Evolutionary conservation across 2,329 filamentous ascomycete genomes (phyloP).

Genomic region (Sporothrix pseudoabietina): DNA sequence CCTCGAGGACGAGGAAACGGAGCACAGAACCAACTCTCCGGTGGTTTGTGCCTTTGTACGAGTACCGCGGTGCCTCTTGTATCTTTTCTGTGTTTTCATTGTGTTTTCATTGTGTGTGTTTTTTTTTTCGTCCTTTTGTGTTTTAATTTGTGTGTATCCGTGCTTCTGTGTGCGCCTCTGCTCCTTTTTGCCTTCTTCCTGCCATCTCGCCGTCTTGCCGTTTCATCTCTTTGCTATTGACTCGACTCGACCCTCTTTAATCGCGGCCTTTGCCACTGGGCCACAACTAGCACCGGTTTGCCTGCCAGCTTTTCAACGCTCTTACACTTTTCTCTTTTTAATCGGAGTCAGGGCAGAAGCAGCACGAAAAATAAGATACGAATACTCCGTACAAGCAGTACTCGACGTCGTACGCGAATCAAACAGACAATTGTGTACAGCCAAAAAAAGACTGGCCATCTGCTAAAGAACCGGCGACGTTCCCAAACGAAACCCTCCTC

Average conservation of each 20-base stretch:
- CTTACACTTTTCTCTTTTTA: conserved; percentile 16
- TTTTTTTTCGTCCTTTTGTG: not conserved
- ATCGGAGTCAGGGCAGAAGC: not conserved
- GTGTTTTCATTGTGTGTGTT: not conserved
- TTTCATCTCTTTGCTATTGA: not conserved
- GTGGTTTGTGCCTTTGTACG: not conserved
- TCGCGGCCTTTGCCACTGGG: conserved; percentile 17
- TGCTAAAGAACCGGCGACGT: not conserved
- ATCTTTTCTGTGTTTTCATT: not conserved
- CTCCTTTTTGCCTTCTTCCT: not conserved
- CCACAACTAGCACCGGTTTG: not conserved
- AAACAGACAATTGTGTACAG: not conserved
- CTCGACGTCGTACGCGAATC: not conserved
- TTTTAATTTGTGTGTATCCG: not conserved
- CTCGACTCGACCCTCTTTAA: conserved; percentile 14
- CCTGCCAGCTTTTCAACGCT: not conserved
- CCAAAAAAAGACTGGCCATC: not conserved
- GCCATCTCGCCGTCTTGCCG: not conserved
- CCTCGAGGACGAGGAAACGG: not conserved
- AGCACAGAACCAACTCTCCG: not conserved
- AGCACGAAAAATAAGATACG: not conserved
- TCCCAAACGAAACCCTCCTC: not conserved
- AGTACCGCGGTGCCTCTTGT: not conserved
- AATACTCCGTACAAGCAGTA: not conserved
- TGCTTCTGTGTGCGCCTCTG: not conserved